Conservation (phyloP, 805 yeast species). For the Kluyveromyces starmeri region DNA sequence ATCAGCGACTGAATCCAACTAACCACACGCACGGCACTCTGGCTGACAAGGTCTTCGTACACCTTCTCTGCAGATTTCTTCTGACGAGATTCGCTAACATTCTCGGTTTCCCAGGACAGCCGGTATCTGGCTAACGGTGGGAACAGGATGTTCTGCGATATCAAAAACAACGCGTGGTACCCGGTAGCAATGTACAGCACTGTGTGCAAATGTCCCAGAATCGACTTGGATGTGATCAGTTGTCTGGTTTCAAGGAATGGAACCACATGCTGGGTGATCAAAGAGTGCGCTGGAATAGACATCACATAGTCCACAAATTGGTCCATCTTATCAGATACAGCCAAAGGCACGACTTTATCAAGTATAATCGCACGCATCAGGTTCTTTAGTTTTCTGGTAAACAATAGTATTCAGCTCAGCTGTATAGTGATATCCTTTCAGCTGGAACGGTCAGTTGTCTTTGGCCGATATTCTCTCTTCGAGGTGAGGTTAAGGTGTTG, state of each 20-base stretch:
- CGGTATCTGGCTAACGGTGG: constrained; percentile 18
- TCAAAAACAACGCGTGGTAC: constrained; percentile 24
- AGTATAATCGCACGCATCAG: too few relatives aligned
- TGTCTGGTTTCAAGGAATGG: constrained; percentile 12
- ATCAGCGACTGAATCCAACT: constrained; percentile 74
- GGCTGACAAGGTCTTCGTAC: constrained; percentile 15
- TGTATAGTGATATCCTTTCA: too few relatives aligned
- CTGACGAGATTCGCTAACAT: background rate
- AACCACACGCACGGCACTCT: constrained; percentile 52
- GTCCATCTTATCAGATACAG: background rate
- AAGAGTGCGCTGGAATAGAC: constrained; percentile 3
- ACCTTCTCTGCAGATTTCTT: constrained; percentile 8
- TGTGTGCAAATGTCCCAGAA: constrained; percentile 23
- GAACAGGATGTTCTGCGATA: constrained; percentile 22
- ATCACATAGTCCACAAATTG: constrained; percentile 1
- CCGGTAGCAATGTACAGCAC: constrained; percentile 22
- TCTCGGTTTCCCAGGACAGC: constrained; percentile 8
- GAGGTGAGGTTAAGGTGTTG: too few relatives aligned
- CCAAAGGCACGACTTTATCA: background rate
- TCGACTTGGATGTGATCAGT: constrained; percentile 15
- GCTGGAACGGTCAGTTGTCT: too few relatives aligned
- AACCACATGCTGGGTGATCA: constrained; percentile 6
- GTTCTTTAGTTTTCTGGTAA: too few relatives aligned
- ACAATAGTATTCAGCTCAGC: too few relatives aligned
- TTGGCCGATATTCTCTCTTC: too few relatives aligned